Percentiles rank a stretch among this genome's conserved stretches.
phyloP scores from a whole-genome alignment of 2,329 filamentous ascomycete species.

The Penicillium sclerotiorum region DNA sequence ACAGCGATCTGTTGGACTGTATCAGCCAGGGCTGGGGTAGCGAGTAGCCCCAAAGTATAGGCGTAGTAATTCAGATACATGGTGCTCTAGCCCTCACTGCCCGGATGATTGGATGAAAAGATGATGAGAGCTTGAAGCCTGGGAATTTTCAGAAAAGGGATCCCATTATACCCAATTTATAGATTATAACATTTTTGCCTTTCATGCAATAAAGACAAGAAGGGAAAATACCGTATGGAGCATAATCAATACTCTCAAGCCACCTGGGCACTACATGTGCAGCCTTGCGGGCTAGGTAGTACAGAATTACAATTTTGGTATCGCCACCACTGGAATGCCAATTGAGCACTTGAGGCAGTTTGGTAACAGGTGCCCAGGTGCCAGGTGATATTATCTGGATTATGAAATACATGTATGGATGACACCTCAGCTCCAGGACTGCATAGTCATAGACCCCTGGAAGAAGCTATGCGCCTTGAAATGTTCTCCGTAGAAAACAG shows the following conservation, averaged over 20 bases:
- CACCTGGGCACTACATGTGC: no score
- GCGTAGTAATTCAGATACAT: neutral
- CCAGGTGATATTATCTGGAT: neutral
- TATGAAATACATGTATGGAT: no score
- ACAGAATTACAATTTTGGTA: neutral
- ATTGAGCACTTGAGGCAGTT: neutral
- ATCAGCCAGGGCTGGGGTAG: neutral
- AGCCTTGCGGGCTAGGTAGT: neutral
- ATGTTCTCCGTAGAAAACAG: no score
- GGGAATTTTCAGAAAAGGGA: neutral
- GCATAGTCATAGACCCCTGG: neutral
- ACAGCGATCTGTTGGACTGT: slow-evolving; percentile 18
- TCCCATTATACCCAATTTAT: neutral
- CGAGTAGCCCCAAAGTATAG: neutral
- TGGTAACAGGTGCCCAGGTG: neutral
- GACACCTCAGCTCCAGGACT: no score
- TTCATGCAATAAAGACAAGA: neutral
- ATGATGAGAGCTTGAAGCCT: neutral
- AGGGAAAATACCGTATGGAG: neutral
- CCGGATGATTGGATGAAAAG: neutral
- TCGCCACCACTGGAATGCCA: neutral
- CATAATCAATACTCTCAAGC: neutral
- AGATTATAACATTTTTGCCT: neutral
- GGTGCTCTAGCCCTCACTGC: neutral
- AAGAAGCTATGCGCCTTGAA: neutral